Evolutionary conservation across 352 stramenopile species (phyloP).

Genomic region (Globisporangium heterothallicum): DNA sequence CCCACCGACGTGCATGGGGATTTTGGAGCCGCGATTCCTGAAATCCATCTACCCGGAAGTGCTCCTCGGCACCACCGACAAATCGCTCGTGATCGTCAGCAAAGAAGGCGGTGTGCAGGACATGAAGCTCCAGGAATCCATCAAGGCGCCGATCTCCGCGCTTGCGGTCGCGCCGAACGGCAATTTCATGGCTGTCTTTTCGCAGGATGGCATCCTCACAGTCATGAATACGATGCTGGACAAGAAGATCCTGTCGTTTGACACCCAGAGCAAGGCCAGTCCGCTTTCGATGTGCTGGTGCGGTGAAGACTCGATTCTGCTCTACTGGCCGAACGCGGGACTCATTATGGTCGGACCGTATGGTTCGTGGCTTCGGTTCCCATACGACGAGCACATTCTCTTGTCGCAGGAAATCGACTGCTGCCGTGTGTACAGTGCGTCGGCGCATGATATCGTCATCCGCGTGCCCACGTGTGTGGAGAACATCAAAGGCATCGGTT

Average conservation of each 20-base stretch:
- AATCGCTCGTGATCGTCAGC: conserved; percentile 84
- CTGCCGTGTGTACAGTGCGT: conserved; percentile 68
- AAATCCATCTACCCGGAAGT: conserved; percentile 90
- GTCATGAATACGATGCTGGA: conserved; percentile 96
- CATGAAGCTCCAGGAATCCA: conserved; percentile 80
- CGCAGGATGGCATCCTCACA: conserved; percentile 89
- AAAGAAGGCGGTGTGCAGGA: conserved; percentile 63
- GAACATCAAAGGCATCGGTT: conserved; percentile 84
- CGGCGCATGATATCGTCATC: conserved; percentile 80
- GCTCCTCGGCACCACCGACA: conserved; percentile 89
- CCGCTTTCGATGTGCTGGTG: conserved; percentile 83
- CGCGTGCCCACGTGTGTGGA: conserved; percentile 79
- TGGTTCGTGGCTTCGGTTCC: conserved; percentile 81
- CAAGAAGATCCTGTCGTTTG: conserved; percentile 90
- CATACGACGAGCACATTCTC: conserved; percentile 71
- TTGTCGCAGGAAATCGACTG: conserved; percentile 68
- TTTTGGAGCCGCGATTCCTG: conserved; percentile 89
- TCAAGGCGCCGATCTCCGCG: conserved; percentile 86
- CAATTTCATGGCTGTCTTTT: conserved; percentile 95
- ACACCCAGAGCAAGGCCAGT: conserved; percentile 79
- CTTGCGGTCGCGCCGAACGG: conserved; percentile 93
- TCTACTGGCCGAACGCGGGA: conserved; percentile 82
- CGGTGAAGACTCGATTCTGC: conserved; percentile 85
- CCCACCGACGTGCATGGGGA: conserved; percentile 86
- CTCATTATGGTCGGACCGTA: conserved; percentile 85